Conservation (phyloP, 106 monocot genomes). For the Amphibolis antarctica region DNA sequence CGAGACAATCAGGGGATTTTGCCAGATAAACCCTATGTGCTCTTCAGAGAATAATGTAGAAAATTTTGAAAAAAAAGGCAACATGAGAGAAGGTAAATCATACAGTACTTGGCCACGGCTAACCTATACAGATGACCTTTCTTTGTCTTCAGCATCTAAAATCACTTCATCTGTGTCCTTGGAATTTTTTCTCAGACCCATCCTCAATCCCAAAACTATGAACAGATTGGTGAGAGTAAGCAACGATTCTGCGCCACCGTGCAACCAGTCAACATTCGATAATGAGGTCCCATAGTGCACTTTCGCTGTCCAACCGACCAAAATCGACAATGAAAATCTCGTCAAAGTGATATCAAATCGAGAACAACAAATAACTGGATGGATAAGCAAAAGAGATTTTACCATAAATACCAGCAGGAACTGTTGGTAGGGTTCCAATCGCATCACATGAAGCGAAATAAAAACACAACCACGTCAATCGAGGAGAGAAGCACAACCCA, state of each 20-base stretch:
- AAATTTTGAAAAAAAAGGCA: too few relatives aligned
- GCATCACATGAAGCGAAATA: background rate
- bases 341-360: background rate
- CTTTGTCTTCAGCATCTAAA: constrained; percentile 44
- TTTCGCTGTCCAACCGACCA: constrained; percentile 47
- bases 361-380: background rate
- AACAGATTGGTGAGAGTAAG: constrained; percentile 90
- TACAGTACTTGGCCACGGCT: background rate
- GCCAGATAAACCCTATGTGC: too few relatives aligned
- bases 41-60: too few relatives aligned
- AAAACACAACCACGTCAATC: background rate
- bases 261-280: constrained; percentile 96
- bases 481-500: background rate
- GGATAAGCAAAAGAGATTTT: constrained; percentile 14
- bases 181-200: constrained; percentile 48
- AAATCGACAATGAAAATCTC: background rate
- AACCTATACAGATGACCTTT: constrained; percentile 43
- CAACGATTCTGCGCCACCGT: constrained; percentile 81
- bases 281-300: constrained; percentile 94
- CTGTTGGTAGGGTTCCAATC: constrained; percentile 21
- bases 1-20: too few relatives aligned
- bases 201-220: constrained; percentile 73
- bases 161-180: constrained; percentile 15
- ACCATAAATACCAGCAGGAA: constrained; percentile 95
- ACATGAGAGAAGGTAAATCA: too few relatives aligned